Percentiles rank a stretch among this genome's conserved stretches.
phyloP scores from a whole-genome alignment of 768 basidiomycete species.

The Daedaleopsis nitida region DNA sequence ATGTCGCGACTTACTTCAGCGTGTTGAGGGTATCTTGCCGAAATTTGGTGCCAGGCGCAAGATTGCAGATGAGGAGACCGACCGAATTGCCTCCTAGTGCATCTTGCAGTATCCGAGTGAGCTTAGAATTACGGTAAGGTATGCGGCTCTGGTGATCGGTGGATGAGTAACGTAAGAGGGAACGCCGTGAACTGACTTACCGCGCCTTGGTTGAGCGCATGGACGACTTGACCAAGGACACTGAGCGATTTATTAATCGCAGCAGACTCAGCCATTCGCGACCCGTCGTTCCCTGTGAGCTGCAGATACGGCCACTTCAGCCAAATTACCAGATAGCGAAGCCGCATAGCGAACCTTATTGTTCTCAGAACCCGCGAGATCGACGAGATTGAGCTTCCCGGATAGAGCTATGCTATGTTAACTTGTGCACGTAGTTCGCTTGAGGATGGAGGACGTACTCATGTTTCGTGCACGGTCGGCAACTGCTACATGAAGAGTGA shows the following conservation, averaged over 20 bases:
- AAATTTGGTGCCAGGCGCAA: constrained; percentile 82
- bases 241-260: constrained; percentile 91
- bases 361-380: constrained; percentile 90
- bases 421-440: not conserved
- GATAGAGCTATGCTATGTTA: constrained; percentile 48
- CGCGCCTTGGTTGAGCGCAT: constrained; percentile 76
- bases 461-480: constrained; percentile 52
- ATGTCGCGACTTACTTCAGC: constrained; percentile 58
- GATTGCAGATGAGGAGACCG: constrained; percentile 82
- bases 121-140: constrained; percentile 88
- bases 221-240: constrained; percentile 85
- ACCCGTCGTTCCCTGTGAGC: constrained; percentile 83
- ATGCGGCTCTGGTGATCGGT: constrained; percentile 59
- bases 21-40: constrained; percentile 89
- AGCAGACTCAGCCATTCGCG: constrained; percentile 85
- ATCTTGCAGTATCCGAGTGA: constrained; percentile 88
- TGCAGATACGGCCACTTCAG: constrained; percentile 24
- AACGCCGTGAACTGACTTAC: constrained; percentile 36
- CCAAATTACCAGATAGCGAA: not conserved
- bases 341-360: constrained; percentile 60
- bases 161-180: not conserved
- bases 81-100: constrained; percentile 82
- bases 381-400: constrained; percentile 85
- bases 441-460: constrained; percentile 40
- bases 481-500: constrained; percentile 72